phyloP scores from a whole-genome alignment of 805 yeast genomes.

The Candida taoyuanica region DNA sequence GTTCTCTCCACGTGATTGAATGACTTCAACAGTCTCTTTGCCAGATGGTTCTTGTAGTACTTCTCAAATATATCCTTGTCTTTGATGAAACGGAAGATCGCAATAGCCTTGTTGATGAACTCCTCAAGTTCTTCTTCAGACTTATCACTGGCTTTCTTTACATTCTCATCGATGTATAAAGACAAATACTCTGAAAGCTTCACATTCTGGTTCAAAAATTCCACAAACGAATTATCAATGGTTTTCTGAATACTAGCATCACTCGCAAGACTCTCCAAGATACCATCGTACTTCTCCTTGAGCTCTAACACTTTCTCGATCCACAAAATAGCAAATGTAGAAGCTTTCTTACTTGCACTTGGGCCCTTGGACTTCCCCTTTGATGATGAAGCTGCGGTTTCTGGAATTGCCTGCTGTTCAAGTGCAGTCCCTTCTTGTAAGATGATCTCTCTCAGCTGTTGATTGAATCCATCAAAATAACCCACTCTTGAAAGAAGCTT shows the following conservation, averaged over 20 bases:
- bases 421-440: slow-evolving; percentile 38
- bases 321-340: slow-evolving; percentile 62
- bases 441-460: slow-evolving; percentile 44
- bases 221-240: slow-evolving; percentile 56
- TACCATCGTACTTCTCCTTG: slow-evolving; percentile 44
- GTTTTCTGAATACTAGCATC: slow-evolving; percentile 48
- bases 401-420: slow-evolving; percentile 16
- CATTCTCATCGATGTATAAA: slow-evolving; percentile 51
- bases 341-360: slow-evolving; percentile 26
- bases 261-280: slow-evolving; percentile 42
- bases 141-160: slow-evolving; percentile 46
- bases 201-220: slow-evolving; percentile 49
- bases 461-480: slow-evolving; percentile 44
- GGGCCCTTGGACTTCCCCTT: slow-evolving; percentile 9
- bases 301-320: slow-evolving; percentile 50
- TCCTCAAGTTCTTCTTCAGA: slow-evolving; percentile 40
- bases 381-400: background rate
- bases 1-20: slow-evolving; percentile 61
- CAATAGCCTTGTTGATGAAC: slow-evolving; percentile 50
- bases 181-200: slow-evolving; percentile 53
- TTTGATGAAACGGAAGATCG: slow-evolving; percentile 60
- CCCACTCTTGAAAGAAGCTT: slow-evolving; percentile 51
- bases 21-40: slow-evolving; percentile 64
- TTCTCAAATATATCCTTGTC: slow-evolving; percentile 87
- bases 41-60: slow-evolving; percentile 79